Evolutionary conservation across 2,329 filamentous ascomycete genomes (phyloP).

Genomic region (Neofusicoccum sp.): DNA sequence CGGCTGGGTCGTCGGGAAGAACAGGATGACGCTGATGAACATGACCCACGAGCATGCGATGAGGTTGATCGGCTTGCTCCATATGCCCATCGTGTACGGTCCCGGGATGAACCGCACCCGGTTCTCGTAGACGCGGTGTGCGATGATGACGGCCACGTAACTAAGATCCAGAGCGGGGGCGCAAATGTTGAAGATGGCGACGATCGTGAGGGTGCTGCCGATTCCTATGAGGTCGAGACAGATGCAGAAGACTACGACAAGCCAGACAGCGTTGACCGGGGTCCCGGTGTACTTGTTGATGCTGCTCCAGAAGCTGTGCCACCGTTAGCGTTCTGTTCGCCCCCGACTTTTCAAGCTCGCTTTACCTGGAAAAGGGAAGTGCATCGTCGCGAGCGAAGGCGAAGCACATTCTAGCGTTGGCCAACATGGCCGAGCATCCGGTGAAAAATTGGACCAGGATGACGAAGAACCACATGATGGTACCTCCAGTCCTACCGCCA

Average conservation of each 20-base stretch:
- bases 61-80: conserved; percentile 55
- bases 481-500: conserved; percentile 56
- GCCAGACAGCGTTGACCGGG: conserved; percentile 63
- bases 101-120: conserved; percentile 56
- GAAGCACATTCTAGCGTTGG: conserved; percentile 62
- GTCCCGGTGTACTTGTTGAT: conserved; percentile 56
- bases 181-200: conserved; percentile 49
- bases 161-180: conserved; percentile 51
- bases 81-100: conserved; percentile 57
- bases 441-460: conserved; percentile 66
- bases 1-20: conserved; percentile 46
- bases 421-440: conserved; percentile 62
- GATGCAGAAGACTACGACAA: conserved; percentile 58
- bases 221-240: conserved; percentile 53
- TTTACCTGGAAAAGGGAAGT: conserved; percentile 58
- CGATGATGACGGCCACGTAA: conserved; percentile 61
- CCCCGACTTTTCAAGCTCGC: background rate
- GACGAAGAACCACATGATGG: conserved; percentile 60
- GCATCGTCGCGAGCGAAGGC: conserved; percentile 61
- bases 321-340: background rate
- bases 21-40: conserved; percentile 62
- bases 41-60: conserved; percentile 60
- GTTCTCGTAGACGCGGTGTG: conserved; percentile 54
- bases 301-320: conserved; percentile 49
- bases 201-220: conserved; percentile 51